These are phyloP conservation scores for Tagetes patula DNA, from an alignment of 129 eudicot genomes.

Conservation along the genomic window DNA sequence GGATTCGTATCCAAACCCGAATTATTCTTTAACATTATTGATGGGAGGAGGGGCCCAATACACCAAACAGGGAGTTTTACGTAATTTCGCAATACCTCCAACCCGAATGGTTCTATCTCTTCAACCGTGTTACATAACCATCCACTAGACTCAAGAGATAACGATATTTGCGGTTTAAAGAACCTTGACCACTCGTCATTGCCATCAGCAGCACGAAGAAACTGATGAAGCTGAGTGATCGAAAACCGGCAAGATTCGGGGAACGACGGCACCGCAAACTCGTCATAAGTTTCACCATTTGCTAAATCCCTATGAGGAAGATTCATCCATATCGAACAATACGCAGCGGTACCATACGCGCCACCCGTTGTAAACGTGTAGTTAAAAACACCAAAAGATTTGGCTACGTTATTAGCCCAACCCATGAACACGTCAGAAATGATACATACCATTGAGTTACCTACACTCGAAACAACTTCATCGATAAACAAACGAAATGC, in stretches of 20 bases:
- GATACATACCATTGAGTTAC: conserved; percentile 47
- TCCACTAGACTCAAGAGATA: conserved; percentile 48
- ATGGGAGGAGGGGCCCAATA: conserved; percentile 72
- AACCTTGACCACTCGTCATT: conserved; percentile 65
- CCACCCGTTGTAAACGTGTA: conserved; percentile 67
- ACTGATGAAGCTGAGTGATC: conserved; percentile 49
- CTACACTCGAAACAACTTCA: conserved; percentile 13
- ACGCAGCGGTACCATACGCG: conserved; percentile 74
- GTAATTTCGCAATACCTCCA: conserved; percentile 38
- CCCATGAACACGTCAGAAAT: conserved; percentile 66
- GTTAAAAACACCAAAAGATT: conserved; percentile 25
- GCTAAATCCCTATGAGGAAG: conserved; percentile 48
- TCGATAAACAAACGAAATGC: conserved; percentile 35
- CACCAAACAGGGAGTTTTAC: conserved; percentile 66
- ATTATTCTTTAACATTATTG: conserved; percentile 35
- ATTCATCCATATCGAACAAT: conserved; percentile 17
- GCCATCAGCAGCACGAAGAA: conserved; percentile 51
- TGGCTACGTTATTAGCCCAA: conserved; percentile 67
- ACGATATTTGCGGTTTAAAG: conserved; percentile 46
- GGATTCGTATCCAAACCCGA: background rate
- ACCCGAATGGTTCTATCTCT: conserved; percentile 61
- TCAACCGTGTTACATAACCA: conserved; percentile 64
- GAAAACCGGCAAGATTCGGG: conserved; percentile 47
- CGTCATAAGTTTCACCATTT: conserved; percentile 14
- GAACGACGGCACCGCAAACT: conserved; percentile 62